Evolutionary conservation across 441 rosid genomes (phyloP).

Genomic region (California macrophylla): DNA sequence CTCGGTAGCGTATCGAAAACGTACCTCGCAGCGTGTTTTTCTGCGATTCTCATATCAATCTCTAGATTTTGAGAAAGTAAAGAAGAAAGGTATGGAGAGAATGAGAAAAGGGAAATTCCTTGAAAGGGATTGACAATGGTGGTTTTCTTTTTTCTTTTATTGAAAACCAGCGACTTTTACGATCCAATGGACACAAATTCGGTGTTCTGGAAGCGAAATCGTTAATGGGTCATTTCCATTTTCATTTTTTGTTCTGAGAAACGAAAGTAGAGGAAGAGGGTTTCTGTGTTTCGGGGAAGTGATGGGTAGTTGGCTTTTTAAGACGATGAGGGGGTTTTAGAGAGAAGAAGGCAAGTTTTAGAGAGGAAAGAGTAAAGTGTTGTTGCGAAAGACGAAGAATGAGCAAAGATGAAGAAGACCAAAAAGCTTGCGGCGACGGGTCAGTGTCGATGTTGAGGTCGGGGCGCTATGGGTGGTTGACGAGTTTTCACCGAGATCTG

Average conservation of each 20-base stretch:
- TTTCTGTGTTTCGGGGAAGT: background rate
- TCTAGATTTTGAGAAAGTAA: too few relatives aligned
- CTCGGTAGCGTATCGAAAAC: background rate
- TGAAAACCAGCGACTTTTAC: background rate
- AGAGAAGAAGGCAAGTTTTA: background rate
- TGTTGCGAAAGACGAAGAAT: constrained; percentile 18
- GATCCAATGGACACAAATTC: background rate
- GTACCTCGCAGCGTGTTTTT: background rate
- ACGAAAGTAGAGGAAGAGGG: background rate
- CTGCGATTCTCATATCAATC: background rate
- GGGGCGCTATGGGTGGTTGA: constrained; percentile 27
- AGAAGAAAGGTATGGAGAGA: too few relatives aligned
- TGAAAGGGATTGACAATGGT: background rate
- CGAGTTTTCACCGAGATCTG: constrained; percentile 66
- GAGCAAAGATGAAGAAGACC: constrained; percentile 42
- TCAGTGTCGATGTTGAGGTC: constrained; percentile 2
- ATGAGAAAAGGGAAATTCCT: background rate
- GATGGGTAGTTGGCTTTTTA: too few relatives aligned
- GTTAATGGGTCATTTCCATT: background rate
- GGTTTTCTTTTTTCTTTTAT: background rate
- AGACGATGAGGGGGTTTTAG: background rate
- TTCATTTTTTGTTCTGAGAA: background rate
- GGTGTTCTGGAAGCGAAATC: background rate
- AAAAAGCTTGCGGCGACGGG: constrained; percentile 11
- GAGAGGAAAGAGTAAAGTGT: background rate